A percentile compares a stretch with the other conserved stretches of the same genome.
These are phyloP conservation scores for Mycosphaerella sp. DNA, from an alignment of 2,329 filamentous ascomycete species.

Conservation along the genomic window DNA sequence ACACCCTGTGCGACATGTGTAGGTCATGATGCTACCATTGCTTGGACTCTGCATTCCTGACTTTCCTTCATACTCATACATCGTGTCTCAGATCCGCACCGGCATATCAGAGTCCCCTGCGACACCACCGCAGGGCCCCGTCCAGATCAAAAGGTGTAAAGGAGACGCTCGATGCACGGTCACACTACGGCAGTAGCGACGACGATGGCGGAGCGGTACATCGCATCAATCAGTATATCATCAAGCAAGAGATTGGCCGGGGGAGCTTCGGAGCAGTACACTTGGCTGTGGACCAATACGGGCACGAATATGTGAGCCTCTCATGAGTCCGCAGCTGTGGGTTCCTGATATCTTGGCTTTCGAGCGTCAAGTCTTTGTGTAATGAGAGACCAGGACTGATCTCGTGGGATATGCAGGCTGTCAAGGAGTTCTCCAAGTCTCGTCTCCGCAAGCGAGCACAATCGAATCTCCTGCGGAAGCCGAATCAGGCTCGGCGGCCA, in stretches of 20 bases:
- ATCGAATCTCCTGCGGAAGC: slow-evolving; percentile 72
- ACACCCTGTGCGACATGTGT: slow-evolving; percentile 48
- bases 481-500: slow-evolving; percentile 48
- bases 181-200: slow-evolving; percentile 79
- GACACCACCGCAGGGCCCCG: slow-evolving; percentile 57
- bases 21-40: slow-evolving; percentile 24
- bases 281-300: slow-evolving; percentile 81
- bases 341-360: slow-evolving; percentile 5
- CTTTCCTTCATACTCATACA: slow-evolving; percentile 21
- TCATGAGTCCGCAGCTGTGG: slow-evolving; percentile 1
- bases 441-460: slow-evolving; percentile 83
- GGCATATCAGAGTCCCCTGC: slow-evolving; percentile 55
- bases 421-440: slow-evolving; percentile 97
- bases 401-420: slow-evolving; percentile 53
- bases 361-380: neutral
- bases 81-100: slow-evolving; percentile 46
- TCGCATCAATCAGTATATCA: slow-evolving; percentile 89
- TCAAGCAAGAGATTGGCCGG: slow-evolving; percentile 91
- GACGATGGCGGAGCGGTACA: slow-evolving; percentile 74
- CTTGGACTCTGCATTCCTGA: neutral
- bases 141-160: slow-evolving; percentile 58
- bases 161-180: slow-evolving; percentile 88
- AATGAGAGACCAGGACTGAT: slow-evolving; percentile 13
- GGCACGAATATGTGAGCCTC: slow-evolving; percentile 76
- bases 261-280: slow-evolving; percentile 95